Evolutionary conservation across 495 filamentous ascomycete species (phyloP).

Genomic region (Xylaria venustula): DNA sequence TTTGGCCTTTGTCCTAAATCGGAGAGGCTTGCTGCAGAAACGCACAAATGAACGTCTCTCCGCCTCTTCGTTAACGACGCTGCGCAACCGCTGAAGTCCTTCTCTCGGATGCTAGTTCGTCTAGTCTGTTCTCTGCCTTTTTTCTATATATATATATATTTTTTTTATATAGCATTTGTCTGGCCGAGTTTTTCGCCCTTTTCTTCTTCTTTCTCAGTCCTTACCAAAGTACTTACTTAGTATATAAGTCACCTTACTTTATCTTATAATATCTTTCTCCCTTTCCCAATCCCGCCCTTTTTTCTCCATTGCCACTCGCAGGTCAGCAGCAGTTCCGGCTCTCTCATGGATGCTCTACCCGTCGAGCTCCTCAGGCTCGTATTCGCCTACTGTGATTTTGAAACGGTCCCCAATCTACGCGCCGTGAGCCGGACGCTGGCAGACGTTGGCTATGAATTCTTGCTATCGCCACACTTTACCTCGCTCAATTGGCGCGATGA

Average conservation of each 20-base stretch:
- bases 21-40: conserved; percentile 34
- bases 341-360: conserved; percentile 37
- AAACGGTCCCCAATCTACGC: conserved; percentile 40
- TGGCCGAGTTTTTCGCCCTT: conserved; percentile 25
- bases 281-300: conserved; percentile 9
- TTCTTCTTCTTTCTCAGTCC: conserved; percentile 3
- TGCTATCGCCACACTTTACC: conserved; percentile 40
- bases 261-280: too few species aligned
- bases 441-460: conserved; percentile 45
- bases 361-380: conserved; percentile 49
- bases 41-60: conserved; percentile 29
- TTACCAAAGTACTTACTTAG: too few species aligned
- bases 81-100: neutral
- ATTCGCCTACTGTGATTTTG: conserved; percentile 41
- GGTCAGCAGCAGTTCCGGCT: neutral
- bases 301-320: neutral
- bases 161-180: conserved; percentile 18
- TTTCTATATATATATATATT: conserved; percentile 4
- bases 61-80: conserved; percentile 29
- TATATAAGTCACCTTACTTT: too few species aligned
- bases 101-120: neutral
- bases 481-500: conserved; percentile 48
- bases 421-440: conserved; percentile 36
- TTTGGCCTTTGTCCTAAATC: conserved; percentile 31
- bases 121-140: neutral